Conservation (phyloP, 2,329 filamentous ascomycete genomes). For the Colletotrichum godetiae region DNA sequence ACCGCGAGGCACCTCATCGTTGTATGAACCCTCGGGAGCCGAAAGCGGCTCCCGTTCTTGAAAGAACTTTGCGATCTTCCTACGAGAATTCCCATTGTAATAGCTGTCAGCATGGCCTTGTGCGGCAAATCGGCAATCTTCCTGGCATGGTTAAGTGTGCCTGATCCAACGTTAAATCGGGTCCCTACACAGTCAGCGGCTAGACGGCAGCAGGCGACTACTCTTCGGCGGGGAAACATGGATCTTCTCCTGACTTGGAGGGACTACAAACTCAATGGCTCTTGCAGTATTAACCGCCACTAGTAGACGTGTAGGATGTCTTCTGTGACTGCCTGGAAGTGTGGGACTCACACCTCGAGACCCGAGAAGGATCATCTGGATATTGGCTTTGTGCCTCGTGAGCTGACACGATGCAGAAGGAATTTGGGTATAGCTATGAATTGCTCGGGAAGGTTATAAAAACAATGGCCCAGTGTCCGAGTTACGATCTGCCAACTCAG, state of each 20-base stretch:
- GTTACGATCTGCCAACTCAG: too few relatives aligned
- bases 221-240: background rate
- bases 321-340: background rate
- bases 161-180: background rate
- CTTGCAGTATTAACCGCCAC: background rate
- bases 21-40: background rate
- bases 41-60: background rate
- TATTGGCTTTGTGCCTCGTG: background rate
- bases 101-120: background rate
- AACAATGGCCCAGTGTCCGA: background rate
- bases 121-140: background rate
- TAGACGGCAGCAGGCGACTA: background rate
- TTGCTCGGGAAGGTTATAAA: background rate
- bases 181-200: background rate
- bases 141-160: background rate
- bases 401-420: background rate
- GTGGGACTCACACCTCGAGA: background rate
- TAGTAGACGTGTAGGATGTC: background rate
- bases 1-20: background rate
- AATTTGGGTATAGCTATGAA: background rate
- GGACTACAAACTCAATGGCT: background rate
- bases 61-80: background rate
- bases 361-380: background rate
- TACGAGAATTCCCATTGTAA: background rate
- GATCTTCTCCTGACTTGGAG: background rate